Conservation (phyloP, 495 filamentous ascomycete genomes). For the Penicillium bovifimosum region DNA sequence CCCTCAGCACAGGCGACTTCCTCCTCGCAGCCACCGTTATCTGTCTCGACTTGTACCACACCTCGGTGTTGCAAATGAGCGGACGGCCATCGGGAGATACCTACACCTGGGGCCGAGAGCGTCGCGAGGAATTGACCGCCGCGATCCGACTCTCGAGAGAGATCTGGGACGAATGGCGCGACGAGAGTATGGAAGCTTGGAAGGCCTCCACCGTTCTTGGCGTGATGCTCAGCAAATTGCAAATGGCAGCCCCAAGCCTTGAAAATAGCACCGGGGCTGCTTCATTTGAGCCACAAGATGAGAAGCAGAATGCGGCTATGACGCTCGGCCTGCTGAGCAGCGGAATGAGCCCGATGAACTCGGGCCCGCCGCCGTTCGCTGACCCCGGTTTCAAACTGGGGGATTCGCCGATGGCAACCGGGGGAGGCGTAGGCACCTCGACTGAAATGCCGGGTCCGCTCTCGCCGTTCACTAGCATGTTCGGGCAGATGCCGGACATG, state of each 20-base stretch:
- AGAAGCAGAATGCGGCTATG: conserved; percentile 66
- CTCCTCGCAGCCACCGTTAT: conserved; percentile 85
- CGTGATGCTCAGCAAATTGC: conserved; percentile 75
- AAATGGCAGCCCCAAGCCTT: conserved; percentile 29
- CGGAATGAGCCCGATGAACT: conserved; percentile 58
- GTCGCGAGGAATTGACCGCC: conserved; percentile 67
- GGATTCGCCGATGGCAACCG: conserved; percentile 29
- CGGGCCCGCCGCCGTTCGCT: conserved; percentile 29
- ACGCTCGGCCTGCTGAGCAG: conserved; percentile 73
- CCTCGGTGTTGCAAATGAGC: conserved; percentile 30
- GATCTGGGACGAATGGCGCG: conserved; percentile 72
- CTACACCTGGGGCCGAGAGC: conserved; percentile 63
- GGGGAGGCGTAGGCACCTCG: conserved; percentile 22
- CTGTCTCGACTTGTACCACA: conserved; percentile 67
- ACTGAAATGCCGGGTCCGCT: conserved; percentile 34
- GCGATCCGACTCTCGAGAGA: conserved; percentile 64
- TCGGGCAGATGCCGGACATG: conserved; percentile 57
- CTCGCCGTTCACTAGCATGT: conserved; percentile 51
- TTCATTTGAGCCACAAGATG: conserved; percentile 35
- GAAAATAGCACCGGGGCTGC: conserved; percentile 22
- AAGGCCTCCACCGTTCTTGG: conserved; percentile 73
- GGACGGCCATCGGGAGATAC: conserved; percentile 44
- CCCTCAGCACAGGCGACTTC: conserved; percentile 78
- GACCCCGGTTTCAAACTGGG: conserved; percentile 30
- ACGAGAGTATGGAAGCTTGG: conserved; percentile 80